Conservation (phyloP, 257 asterid species). For the Ajuga chamaepitys region DNA sequence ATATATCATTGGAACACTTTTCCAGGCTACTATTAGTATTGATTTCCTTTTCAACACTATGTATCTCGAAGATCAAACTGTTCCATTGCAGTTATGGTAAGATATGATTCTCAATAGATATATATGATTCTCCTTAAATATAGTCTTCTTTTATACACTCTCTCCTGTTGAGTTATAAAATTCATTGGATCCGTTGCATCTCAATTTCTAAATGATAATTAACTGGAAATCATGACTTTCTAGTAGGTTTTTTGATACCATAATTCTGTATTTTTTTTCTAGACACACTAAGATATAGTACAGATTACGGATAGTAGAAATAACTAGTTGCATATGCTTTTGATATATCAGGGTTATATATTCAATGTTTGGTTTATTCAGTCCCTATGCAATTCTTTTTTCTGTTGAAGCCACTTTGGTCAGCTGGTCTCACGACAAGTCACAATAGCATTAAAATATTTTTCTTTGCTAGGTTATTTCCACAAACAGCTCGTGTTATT, state of each 20-base stretch:
- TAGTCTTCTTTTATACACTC: neutral
- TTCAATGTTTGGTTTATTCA: neutral
- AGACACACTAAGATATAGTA: neutral
- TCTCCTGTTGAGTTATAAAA: neutral
- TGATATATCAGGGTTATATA: neutral
- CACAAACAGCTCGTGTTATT: neutral
- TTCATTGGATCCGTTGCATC: neutral
- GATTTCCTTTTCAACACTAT: constrained; percentile 90
- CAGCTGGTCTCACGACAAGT: constrained; percentile 6
- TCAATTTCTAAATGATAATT: neutral
- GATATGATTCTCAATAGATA: too few species aligned
- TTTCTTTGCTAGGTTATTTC: neutral
- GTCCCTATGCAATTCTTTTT: neutral
- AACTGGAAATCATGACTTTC: too few species aligned
- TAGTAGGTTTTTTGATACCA: neutral
- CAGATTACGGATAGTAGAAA: neutral
- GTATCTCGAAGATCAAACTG: constrained; percentile 96
- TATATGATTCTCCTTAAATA: constrained; percentile 5
- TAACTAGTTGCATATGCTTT: neutral
- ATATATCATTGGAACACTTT: too few species aligned
- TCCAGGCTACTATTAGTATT: constrained; percentile 92
- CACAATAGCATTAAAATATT: neutral
- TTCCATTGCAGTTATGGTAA: constrained; percentile 83
- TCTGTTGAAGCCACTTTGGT: neutral
- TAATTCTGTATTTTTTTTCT: neutral